Evolutionary conservation across 2,329 filamentous ascomycete species (phyloP).

Genomic region (Exophiala sp.): DNA sequence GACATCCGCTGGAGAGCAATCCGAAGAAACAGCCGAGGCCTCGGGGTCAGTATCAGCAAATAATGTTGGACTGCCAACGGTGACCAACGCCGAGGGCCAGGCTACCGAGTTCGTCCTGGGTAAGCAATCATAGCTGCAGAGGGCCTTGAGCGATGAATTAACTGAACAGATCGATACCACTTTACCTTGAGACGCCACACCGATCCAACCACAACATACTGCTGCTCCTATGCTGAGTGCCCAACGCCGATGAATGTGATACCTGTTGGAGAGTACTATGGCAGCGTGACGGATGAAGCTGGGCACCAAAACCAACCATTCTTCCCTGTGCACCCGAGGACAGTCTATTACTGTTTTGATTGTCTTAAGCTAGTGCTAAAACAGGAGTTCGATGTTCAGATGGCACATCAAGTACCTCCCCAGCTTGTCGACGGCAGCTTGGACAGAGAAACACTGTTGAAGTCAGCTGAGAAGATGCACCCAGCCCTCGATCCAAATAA

Average conservation of each 20-base stretch:
- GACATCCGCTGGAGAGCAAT: neutral
- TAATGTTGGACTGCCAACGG: neutral
- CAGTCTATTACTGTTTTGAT: constrained; percentile 9
- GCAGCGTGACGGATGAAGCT: constrained; percentile 3
- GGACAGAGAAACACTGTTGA: constrained; percentile 1
- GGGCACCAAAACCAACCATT: neutral
- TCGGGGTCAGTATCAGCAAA: neutral
- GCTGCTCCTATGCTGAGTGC: constrained; percentile 10
- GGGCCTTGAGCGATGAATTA: neutral
- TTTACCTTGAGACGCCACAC: constrained; percentile 9
- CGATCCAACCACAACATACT: constrained; percentile 4
- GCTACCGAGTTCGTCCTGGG: constrained; percentile 2
- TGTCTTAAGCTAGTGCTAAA: constrained; percentile 6
- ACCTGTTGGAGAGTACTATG: constrained; percentile 7
- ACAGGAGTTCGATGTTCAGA: neutral
- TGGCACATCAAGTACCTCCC: neutral
- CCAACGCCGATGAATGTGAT: constrained; percentile 10
- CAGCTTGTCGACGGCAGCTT: constrained; percentile 8
- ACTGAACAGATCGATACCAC: neutral
- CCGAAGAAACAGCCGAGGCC: neutral
- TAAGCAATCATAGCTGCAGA: neutral
- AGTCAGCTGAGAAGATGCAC: constrained; percentile 11
- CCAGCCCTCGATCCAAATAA: constrained; percentile 5
- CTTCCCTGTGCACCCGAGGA: neutral
- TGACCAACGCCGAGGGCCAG: neutral